Evolutionary conservation across 2,329 filamentous ascomycete species (phyloP), one percentile per base, ranked within the genome.

Genomic region (Aurifilum marmelostoma): DNA sequence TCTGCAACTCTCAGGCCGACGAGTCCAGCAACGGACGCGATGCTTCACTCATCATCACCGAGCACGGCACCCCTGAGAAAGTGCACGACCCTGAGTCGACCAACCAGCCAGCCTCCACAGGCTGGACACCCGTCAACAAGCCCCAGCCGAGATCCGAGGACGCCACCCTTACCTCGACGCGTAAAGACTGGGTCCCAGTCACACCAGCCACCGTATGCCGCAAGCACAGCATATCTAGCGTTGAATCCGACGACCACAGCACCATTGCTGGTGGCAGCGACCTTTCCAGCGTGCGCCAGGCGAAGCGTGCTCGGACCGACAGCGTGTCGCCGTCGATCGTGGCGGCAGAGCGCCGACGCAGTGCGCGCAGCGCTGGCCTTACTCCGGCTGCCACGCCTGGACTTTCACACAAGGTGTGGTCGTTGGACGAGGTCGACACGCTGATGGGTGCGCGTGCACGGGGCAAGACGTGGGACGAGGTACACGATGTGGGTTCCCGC

Each of bases 401-500:
- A 2, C 54, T 62, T 24, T 32, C 32, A 50, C 62, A 47, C 24
- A 61, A 62, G 41, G 7, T 27, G 4, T 67, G 66, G 66, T 65
- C 67, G 0, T 6, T 37, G 11, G 43, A 60, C 1, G 67, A 68
- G 32, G 32, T 54, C 7, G 64, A 47, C 6, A 50, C 27, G 0
- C 24, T 66, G 9, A 11, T 34, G 16, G 8, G 12, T 0, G 27
- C 29, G 4, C 56, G 62, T 1, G 54, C 43, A 2, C 18, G 9
- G 4, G 67, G 67, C 8, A 37, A 16, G 18, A 18, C 3, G 0
- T 68, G 67, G 67, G 1, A 9, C 11, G 34, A 61, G 1, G 11
- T 68, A 16, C 41, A 24, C 3, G 18, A 21, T 2, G 67, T 68
- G 24, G 66, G 67, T 18, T 39, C 8, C 29, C 50, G 14, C 41